A percentile compares a stretch with the other conserved stretches of the same genome.
Evolutionary conservation across 2,329 filamentous ascomycete species (phyloP).

Genomic region (Cephalotrichum gorgonifer): DNA sequence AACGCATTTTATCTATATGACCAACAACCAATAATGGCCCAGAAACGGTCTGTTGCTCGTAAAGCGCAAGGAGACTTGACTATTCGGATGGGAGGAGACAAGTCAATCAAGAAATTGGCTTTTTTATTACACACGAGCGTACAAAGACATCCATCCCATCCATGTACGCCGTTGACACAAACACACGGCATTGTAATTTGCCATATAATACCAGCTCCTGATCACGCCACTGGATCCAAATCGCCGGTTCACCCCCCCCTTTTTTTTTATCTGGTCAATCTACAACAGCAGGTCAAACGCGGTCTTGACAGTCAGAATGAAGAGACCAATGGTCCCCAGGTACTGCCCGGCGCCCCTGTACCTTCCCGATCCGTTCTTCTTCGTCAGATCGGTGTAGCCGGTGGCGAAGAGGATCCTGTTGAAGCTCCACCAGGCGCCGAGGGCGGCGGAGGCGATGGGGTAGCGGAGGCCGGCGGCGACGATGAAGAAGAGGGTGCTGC

Average conservation of each 20-base stretch:
- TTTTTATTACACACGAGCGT: too few relatives aligned
- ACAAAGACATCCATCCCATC: too few relatives aligned
- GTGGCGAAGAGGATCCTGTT: constrained; percentile 41
- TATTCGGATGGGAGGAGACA: too few relatives aligned
- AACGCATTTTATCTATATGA: too few relatives aligned
- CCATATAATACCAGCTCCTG: too few relatives aligned
- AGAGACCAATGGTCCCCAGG: background rate
- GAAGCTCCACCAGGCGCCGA: constrained; percentile 43
- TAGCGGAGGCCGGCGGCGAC: constrained; percentile 45
- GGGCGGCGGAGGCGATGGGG: constrained; percentile 36
- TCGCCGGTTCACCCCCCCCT: background rate
- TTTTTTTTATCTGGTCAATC: too few relatives aligned
- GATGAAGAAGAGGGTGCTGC: constrained; percentile 38
- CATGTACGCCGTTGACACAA: too few relatives aligned
- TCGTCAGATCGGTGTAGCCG: constrained; percentile 34
- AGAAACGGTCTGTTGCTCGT: too few relatives aligned
- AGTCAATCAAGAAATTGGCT: too few relatives aligned
- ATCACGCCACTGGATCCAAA: constrained; percentile 1
- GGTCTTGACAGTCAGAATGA: background rate
- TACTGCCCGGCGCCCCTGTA: background rate
- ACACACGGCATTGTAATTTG: too few relatives aligned
- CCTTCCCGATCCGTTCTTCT: constrained; percentile 1
- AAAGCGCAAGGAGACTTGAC: too few relatives aligned
- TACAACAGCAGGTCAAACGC: background rate
- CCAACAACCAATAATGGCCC: too few relatives aligned